A percentile compares a stretch with the other conserved stretches of the same genome.
Evolutionary conservation across 306 rosid genomes (phyloP).

Genomic region (Morella rubra): DNA sequence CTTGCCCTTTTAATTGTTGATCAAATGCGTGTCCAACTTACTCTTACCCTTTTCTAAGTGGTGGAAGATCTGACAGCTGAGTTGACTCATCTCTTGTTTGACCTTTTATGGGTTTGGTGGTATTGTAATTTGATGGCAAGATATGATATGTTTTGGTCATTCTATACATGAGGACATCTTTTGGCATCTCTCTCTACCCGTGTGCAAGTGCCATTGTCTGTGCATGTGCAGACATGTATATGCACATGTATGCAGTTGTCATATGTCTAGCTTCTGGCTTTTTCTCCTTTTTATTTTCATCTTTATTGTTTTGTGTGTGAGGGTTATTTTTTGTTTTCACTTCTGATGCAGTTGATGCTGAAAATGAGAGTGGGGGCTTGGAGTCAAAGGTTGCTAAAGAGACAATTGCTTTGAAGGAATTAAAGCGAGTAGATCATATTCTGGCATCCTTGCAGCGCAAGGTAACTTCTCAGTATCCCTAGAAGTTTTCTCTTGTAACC

Average conservation of each 20-base stretch:
- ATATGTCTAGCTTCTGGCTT: background rate
- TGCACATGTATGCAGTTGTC: background rate
- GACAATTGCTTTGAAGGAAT: constrained; percentile 67
- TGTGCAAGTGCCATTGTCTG: background rate
- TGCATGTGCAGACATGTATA: background rate
- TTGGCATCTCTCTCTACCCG: background rate
- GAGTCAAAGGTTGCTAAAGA: constrained; percentile 69
- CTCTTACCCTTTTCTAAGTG: background rate
- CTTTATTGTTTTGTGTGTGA: constrained; percentile 14
- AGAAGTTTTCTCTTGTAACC: constrained; percentile 14
- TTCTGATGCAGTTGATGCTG: constrained; percentile 64
- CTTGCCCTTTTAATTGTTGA: background rate
- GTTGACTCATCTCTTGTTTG: background rate
- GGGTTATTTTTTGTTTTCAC: constrained; percentile 29
- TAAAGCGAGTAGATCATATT: constrained; percentile 77
- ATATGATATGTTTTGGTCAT: background rate
- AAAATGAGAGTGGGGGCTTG: constrained; percentile 49
- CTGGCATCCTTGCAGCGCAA: constrained; percentile 78
- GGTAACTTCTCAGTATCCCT: constrained; percentile 39
- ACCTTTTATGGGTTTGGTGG: background rate
- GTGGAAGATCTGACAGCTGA: background rate
- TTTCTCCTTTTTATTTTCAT: background rate
- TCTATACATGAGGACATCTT: background rate
- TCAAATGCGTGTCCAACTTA: background rate
- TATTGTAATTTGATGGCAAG: background rate